Base-by-base conservation (phyloP, 805 yeast genomes). In the Lipomyces orientalis region DNA sequence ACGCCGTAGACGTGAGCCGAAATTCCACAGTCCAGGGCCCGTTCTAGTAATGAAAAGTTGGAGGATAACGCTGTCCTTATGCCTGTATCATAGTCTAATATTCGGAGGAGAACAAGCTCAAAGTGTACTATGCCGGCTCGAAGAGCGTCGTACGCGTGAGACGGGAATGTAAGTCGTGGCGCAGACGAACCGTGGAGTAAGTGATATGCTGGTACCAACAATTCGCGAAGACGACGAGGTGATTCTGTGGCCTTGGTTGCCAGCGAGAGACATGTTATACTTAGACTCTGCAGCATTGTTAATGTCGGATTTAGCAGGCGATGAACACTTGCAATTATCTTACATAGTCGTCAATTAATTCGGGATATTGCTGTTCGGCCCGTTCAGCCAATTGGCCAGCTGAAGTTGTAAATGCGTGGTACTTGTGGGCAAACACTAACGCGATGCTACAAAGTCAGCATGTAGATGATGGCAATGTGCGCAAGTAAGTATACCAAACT, bases 221-320 rank as follows among this genome's bases (percentile, higher is more conserved):
- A 64, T 33, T 68, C 71, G 29, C 71, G 61, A 12, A 63, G 65
- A 22, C 69, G 63, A 16, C 71, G 64, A 14, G 61, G 64, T 16
- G 62, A 62, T 62, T 68, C 71, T 8, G 71, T 65, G 5, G 69
- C 52, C 57, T 68, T 68, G 54, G 62, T 54, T 5, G 71, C 66
- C n/a, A 68, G 60, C 4, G 69, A 65, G n/a, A 68, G 61, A 25
- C 64, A 34, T 12, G 66, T 43, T 12, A 67, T 19, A 14, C 33
- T 51, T 10, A 67, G 61, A 19, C 64, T 67, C 70, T 67, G 25
- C 16, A 34, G 34, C 16, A 52, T 25, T 14, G 61, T 62, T 52
- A 39, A 49, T 22, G 39, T n/a, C 25, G 33, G 4, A 35, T 14
- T 22, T 8, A 29, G 19, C 25, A 55, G 25, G 6, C 35, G 8